Conservation (phyloP, 2,329 filamentous ascomycete species). For the Nigrospora osmanthi region DNA sequence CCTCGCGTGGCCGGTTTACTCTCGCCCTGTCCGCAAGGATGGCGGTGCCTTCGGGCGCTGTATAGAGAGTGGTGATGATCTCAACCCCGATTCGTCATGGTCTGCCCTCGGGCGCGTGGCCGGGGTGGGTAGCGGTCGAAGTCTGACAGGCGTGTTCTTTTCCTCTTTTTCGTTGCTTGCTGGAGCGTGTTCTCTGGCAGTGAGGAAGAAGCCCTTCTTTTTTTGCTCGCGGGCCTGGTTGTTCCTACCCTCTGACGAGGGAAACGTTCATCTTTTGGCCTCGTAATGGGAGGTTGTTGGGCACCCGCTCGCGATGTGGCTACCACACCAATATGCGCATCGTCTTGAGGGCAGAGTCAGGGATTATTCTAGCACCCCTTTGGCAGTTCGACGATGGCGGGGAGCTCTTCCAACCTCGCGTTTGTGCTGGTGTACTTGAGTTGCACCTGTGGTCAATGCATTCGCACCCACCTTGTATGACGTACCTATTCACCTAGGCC, state of each 20-base stretch:
- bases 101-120: slow-evolving; percentile 67
- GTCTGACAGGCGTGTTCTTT: slow-evolving; percentile 70
- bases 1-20: slow-evolving; percentile 26
- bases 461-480: too few species aligned
- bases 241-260: background rate
- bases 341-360: too few species aligned
- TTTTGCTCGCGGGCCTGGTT: background rate
- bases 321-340: too few species aligned
- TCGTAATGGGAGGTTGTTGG: too few species aligned
- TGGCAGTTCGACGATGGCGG: too few species aligned
- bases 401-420: too few species aligned
- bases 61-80: slow-evolving; percentile 95
- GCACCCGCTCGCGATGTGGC: too few species aligned
- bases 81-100: slow-evolving; percentile 60
- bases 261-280: too few species aligned
- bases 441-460: too few species aligned
- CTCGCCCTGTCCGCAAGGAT: slow-evolving; percentile 54
- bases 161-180: slow-evolving; percentile 47
- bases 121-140: slow-evolving; percentile 79
- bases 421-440: too few species aligned
- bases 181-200: slow-evolving; percentile 34
- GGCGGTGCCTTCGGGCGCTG: slow-evolving; percentile 45
- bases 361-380: too few species aligned
- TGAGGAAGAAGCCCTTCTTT: slow-evolving; percentile 38
- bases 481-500: too few species aligned